phyloP scores from a whole-genome alignment of 179 eudicot genomes.

The Silene noctiflora region DNA sequence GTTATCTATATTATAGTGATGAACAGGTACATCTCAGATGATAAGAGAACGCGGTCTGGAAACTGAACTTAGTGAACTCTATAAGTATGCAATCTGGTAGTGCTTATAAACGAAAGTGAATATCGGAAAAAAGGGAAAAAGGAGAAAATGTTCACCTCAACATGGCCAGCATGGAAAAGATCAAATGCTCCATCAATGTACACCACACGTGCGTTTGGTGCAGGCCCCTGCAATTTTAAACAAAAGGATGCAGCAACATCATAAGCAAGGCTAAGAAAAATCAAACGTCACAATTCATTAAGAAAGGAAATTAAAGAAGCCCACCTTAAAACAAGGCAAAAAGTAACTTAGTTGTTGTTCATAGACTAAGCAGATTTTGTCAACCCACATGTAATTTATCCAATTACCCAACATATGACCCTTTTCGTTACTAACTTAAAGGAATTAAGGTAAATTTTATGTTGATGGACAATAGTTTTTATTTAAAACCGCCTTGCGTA shows the following conservation, averaged over 20 bases:
- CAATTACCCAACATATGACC: too few species aligned
- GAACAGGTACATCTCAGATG: background rate
- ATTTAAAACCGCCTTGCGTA: background rate
- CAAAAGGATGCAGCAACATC: conserved; percentile 10
- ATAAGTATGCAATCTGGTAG: background rate
- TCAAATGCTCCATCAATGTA: conserved; percentile 99
- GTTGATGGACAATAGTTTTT: background rate
- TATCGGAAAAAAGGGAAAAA: background rate
- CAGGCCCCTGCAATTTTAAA: conserved; percentile 60
- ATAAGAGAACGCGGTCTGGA: background rate
- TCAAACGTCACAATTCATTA: background rate
- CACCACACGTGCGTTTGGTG: conserved; percentile 88
- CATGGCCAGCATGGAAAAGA: conserved; percentile 99
- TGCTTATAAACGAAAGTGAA: background rate
- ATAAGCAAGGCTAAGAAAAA: conserved; percentile 11
- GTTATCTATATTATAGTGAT: background rate
- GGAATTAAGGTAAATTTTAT: background rate
- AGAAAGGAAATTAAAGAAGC: background rate
- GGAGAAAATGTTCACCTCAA: conserved; percentile 50
- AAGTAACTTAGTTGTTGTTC: too few species aligned
- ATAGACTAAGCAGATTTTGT: too few species aligned
- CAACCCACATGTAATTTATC: too few species aligned
- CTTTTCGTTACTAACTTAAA: too few species aligned
- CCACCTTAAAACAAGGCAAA: background rate
- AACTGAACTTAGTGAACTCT: background rate